Conservation (phyloP, 2,329 filamentous ascomycete genomes). For the Amauroascus verrucosus region DNA sequence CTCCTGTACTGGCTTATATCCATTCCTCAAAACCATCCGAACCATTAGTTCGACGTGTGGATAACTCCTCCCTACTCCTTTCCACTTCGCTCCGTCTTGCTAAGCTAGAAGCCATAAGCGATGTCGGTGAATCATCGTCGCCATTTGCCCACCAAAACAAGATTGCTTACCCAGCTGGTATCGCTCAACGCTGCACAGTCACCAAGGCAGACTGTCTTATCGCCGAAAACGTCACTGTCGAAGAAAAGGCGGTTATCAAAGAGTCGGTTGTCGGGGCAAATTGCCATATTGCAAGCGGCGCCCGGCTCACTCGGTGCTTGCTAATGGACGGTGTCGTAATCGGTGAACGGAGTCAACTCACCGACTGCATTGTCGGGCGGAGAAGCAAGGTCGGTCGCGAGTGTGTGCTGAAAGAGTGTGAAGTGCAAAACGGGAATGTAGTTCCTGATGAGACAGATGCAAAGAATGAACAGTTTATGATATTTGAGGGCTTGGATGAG, state of each 20-base stretch:
- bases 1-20: constrained; percentile 71
- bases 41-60: constrained; percentile 73
- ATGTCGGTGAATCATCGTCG: constrained; percentile 45
- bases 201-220: constrained; percentile 72
- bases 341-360: constrained; percentile 73
- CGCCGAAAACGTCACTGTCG: constrained; percentile 78
- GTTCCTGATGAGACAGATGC: constrained; percentile 65
- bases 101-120: constrained; percentile 56
- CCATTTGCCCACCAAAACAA: constrained; percentile 71
- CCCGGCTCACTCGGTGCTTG: constrained; percentile 73
- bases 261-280: constrained; percentile 80
- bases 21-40: constrained; percentile 46
- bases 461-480: constrained; percentile 54
- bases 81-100: constrained; percentile 75
- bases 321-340: constrained; percentile 87
- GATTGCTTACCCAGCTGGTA: constrained; percentile 69
- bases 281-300: constrained; percentile 77
- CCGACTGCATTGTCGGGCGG: constrained; percentile 75
- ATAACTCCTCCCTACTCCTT: constrained; percentile 73
- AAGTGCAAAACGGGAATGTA: constrained; percentile 77
- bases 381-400: constrained; percentile 74
- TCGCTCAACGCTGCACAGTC: constrained; percentile 71
- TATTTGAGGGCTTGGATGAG: constrained; percentile 38
- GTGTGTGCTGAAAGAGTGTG: constrained; percentile 72
- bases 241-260: constrained; percentile 85